Base-by-base conservation (phyloP, 2,329 filamentous ascomycete species). In the Colletotrichum sp. region DNA sequence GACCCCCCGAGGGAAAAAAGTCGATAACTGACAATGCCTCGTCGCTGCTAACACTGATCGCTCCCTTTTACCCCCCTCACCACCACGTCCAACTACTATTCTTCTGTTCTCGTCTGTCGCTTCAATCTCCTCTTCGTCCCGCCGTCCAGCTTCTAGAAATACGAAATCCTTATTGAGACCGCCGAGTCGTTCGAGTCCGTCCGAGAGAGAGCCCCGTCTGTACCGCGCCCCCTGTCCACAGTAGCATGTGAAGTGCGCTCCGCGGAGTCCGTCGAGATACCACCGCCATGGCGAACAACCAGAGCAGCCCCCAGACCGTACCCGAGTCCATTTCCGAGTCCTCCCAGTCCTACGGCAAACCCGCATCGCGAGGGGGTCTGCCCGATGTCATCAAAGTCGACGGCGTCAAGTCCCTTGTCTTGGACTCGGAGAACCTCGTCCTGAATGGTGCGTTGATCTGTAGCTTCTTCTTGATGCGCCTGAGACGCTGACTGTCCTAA, bases 361-460 rank as follows among this genome's bases (percentile, higher is more conserved):
- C 74, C n/a, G 67, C 74, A 8, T 76, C 71, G 16, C 67, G 72
- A 21, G 61, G 43, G 21, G 75, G 66, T 24, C 7, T 59, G 24
- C 63, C 61, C 24, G 74, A 76, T 36, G 67, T 61, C 21, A 68
- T 80, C 68, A 74, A 72, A 28, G 72, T 86, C 30, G 81, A 80
- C 64, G 82, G 77, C 60, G 80, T 81, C 72, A 82, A 80, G 76
- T 81, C 80, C 57, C 76, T 86, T 74, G 83, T 80, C 13, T 81
- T 84, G 72, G 80, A 80, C 32, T 78, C 78, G 7, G 80, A 82
- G 52, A 79, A 81, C 12, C 79, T 86, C 52, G 77, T 82, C 52
- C 70, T 86, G 26, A 77, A 81, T 72, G 85, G 85, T 86, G 82
- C 73, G 82, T 76, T 57, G 36, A 30, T 71, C 24, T 36, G 64